Conservation (phyloP, 257 asterid species). For the Sherardia arvensis region DNA sequence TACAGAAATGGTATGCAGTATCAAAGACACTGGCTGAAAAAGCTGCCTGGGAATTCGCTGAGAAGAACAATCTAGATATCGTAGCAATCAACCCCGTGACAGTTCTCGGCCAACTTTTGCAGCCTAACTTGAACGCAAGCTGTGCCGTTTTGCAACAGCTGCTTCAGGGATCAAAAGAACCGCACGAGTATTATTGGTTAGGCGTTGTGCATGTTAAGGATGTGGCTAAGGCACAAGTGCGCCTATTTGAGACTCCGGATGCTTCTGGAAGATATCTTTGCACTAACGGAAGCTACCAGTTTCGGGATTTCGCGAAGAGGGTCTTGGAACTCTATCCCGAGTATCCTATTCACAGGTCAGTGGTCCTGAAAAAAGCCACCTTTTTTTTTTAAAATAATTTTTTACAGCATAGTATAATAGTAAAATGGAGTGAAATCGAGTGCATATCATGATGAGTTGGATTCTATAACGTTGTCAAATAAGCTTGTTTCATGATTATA, state of each 20-base stretch:
- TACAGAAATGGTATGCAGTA: slow-evolving; percentile 87
- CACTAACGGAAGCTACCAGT: slow-evolving; percentile 80
- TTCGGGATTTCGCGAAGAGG: slow-evolving; percentile 58
- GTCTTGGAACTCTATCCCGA: slow-evolving; percentile 53
- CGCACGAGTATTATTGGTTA: slow-evolving; percentile 82
- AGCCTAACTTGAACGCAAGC: slow-evolving; percentile 72
- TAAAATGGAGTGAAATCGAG: background rate
- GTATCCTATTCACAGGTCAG: slow-evolving; percentile 72
- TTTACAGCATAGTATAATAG: too few relatives aligned
- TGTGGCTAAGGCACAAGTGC: slow-evolving; percentile 65
- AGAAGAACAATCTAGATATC: slow-evolving; percentile 46
- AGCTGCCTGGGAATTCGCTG: slow-evolving; percentile 76
- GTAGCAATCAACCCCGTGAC: slow-evolving; percentile 76
- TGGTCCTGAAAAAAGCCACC: background rate
- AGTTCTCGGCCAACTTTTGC: slow-evolving; percentile 70
- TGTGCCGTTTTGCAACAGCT: slow-evolving; percentile 75
- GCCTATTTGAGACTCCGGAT: slow-evolving; percentile 46
- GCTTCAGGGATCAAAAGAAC: slow-evolving; percentile 64
- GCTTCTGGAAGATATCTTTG: slow-evolving; percentile 86
- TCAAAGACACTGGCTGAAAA: slow-evolving; percentile 82
- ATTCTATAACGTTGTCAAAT: background rate
- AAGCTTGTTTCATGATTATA: slow-evolving; percentile 8
- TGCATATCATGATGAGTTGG: background rate
- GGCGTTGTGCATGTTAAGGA: slow-evolving; percentile 93
- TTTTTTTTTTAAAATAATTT: too few relatives aligned